Percentiles rank a stretch among this genome's conserved stretches.
These are phyloP conservation scores for Trichophyton equinum DNA, from an alignment of 2,329 filamentous ascomycete genomes.

Conservation along the genomic window DNA sequence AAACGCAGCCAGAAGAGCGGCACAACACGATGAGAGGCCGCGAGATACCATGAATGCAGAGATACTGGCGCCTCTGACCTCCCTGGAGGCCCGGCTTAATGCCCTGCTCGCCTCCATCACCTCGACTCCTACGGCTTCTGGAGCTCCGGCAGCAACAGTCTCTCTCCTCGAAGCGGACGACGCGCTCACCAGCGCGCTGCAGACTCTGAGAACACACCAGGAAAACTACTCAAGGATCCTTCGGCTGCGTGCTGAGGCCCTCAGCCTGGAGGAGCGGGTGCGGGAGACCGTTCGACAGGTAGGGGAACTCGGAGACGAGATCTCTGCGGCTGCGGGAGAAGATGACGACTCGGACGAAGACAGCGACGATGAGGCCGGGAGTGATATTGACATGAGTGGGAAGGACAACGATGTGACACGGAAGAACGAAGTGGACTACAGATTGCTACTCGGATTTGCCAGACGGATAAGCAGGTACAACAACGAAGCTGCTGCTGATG, in stretches of 20 bases:
- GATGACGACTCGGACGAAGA: constrained; percentile 22
- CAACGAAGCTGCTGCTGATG: constrained; percentile 32
- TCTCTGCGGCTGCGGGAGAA: constrained; percentile 23
- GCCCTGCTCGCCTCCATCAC: constrained; percentile 30
- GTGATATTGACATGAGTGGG: constrained; percentile 15
- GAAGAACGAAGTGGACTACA: constrained; percentile 32
- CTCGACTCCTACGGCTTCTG: constrained; percentile 32
- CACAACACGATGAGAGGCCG: neutral
- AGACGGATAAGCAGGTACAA: constrained; percentile 38
- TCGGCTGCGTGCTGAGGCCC: constrained; percentile 29
- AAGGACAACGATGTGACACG: constrained; percentile 6
- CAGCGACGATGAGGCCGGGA: constrained; percentile 7
- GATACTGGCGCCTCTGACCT: constrained; percentile 28
- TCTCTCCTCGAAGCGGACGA: constrained; percentile 33
- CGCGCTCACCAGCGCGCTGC: constrained; percentile 28
- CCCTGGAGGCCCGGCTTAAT: constrained; percentile 33
- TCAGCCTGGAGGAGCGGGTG: constrained; percentile 29
- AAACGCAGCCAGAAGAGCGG: neutral
- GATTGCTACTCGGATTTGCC: constrained; percentile 33
- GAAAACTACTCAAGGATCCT: constrained; percentile 33
- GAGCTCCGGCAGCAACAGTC: constrained; percentile 30
- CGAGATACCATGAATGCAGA: constrained; percentile 28
- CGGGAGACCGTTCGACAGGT: constrained; percentile 31
- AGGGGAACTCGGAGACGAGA: constrained; percentile 30
- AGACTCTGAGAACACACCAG: constrained; percentile 33